Conservation (phyloP, 2,329 filamentous ascomycete genomes). For the Scopulariopsis brevicaulis region DNA sequence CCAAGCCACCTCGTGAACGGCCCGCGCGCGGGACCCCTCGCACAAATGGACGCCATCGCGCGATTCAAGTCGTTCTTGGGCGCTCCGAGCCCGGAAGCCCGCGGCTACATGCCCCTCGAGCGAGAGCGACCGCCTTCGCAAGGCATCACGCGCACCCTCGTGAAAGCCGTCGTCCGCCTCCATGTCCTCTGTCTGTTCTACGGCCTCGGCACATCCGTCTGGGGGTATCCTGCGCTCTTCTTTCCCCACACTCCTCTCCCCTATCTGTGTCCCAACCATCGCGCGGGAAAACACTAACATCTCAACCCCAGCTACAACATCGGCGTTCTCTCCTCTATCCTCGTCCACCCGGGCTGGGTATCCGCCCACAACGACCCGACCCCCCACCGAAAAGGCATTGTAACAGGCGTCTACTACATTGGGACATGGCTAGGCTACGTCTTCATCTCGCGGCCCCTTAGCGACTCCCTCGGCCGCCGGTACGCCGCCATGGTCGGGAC, state of each 20-base stretch:
- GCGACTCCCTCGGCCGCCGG: slow-evolving; percentile 38
- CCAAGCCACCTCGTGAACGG: not conserved
- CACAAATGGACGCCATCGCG: not conserved
- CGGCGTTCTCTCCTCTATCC: slow-evolving; percentile 42
- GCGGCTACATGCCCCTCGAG: slow-evolving; percentile 1
- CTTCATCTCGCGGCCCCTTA: slow-evolving; percentile 37
- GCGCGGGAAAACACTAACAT: not conserved
- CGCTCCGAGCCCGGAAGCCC: not conserved
- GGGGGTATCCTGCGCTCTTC: too few species aligned
- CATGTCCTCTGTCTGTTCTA: slow-evolving; percentile 33
- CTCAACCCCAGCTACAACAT: slow-evolving; percentile 37
- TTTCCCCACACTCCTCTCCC: too few species aligned
- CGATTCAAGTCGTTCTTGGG: not conserved
- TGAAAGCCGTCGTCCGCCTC: slow-evolving; percentile 19
- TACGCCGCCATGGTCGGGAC: slow-evolving; percentile 37
- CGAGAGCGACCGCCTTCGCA: not conserved
- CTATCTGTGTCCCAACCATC: not conserved
- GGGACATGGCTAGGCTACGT: slow-evolving; percentile 44
- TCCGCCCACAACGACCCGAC: slow-evolving; percentile 29
- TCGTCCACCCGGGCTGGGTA: slow-evolving; percentile 43
- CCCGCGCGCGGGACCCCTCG: not conserved
- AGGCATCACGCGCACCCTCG: slow-evolving; percentile 7
- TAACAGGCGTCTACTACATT: slow-evolving; percentile 46
- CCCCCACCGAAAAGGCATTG: slow-evolving; percentile 33
- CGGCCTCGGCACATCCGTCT: slow-evolving; percentile 36